A percentile compares a stretch with the other conserved stretches of the same genome.
Evolutionary conservation across 345 rosid species (phyloP).

Genomic region (Raphanus sativus): DNA sequence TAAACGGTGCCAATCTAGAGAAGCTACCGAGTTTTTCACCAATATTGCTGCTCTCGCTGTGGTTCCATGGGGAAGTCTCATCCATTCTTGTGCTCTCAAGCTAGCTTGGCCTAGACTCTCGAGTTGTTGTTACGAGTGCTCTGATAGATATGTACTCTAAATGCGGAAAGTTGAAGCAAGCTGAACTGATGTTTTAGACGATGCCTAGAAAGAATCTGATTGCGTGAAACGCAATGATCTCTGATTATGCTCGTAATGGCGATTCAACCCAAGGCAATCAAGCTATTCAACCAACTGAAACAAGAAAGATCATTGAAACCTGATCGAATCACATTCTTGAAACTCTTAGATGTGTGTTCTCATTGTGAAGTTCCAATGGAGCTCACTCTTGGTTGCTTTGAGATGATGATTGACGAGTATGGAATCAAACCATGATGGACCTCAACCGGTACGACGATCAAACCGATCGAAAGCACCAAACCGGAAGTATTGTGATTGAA

Average conservation of each 20-base stretch:
- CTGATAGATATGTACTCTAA: conserved; percentile 78
- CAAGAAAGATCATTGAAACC: conserved; percentile 48
- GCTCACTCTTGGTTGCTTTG: conserved; percentile 44
- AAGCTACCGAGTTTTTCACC: conserved; percentile 55
- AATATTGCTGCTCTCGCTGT: conserved; percentile 55
- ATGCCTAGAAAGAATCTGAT: conserved; percentile 56
- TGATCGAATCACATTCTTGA: conserved; percentile 70
- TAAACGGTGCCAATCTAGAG: conserved; percentile 47
- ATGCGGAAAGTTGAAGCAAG: conserved; percentile 58
- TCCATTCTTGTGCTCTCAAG: conserved; percentile 52
- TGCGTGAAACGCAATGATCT: conserved; percentile 77
- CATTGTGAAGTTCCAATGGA: conserved; percentile 45
- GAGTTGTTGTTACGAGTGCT: conserved; percentile 68
- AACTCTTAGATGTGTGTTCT: conserved; percentile 63
- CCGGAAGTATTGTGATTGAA: too few relatives aligned
- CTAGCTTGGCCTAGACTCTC: conserved; percentile 40
- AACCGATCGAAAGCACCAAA: too few relatives aligned
- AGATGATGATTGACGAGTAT: conserved; percentile 63
- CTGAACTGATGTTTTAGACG: conserved; percentile 52
- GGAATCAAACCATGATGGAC: conserved; percentile 59
- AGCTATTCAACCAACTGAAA: conserved; percentile 51
- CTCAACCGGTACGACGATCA: too few relatives aligned
- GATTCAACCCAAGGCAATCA: conserved; percentile 44
- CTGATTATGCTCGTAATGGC: conserved; percentile 70
- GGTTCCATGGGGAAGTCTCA: conserved; percentile 60